phyloP scores from a whole-genome alignment of 2,329 filamentous ascomycete genomes.

The Camillea tinctor region DNA sequence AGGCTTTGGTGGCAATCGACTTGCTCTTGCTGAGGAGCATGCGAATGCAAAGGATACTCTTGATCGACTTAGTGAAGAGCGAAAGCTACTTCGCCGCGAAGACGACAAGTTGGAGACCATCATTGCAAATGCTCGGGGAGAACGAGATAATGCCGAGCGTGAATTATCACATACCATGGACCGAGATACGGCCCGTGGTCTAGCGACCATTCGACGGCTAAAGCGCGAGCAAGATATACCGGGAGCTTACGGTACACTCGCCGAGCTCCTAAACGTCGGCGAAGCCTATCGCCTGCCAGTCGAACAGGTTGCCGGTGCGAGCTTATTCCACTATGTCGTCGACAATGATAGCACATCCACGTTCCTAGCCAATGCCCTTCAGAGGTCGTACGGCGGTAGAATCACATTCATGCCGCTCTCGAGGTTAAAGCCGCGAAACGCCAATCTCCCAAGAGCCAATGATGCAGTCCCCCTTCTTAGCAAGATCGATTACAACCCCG shows the following conservation, averaged over 20 bases:
- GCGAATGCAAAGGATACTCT: slow-evolving; percentile 74
- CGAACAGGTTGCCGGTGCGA: slow-evolving; percentile 88
- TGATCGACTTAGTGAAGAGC: slow-evolving; percentile 79
- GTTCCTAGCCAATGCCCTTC: slow-evolving; percentile 74
- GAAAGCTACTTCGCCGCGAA: slow-evolving; percentile 84
- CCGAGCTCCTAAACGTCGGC: slow-evolving; percentile 84
- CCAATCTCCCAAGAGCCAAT: slow-evolving; percentile 78
- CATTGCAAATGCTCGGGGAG: slow-evolving; percentile 70
- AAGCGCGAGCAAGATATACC: slow-evolving; percentile 76
- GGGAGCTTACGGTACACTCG: slow-evolving; percentile 88
- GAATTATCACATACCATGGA: slow-evolving; percentile 85
- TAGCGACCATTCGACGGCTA: slow-evolving; percentile 82
- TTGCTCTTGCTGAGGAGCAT: slow-evolving; percentile 70
- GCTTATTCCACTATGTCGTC: slow-evolving; percentile 93
- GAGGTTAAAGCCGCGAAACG: slow-evolving; percentile 67
- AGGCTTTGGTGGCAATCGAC: slow-evolving; percentile 73
- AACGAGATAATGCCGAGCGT: slow-evolving; percentile 75
- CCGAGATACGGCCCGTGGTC: slow-evolving; percentile 77
- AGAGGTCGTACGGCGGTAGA: slow-evolving; percentile 76
- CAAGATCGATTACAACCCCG: slow-evolving; percentile 76
- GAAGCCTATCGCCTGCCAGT: slow-evolving; percentile 85
- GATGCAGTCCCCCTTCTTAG: slow-evolving; percentile 85
- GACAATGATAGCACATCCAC: slow-evolving; percentile 88
- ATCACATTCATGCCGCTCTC: slow-evolving; percentile 95
- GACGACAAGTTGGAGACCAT: slow-evolving; percentile 83